Base-by-base conservation (phyloP, 768 basidiomycete genomes). In the Cantharellus anzutake region DNA sequence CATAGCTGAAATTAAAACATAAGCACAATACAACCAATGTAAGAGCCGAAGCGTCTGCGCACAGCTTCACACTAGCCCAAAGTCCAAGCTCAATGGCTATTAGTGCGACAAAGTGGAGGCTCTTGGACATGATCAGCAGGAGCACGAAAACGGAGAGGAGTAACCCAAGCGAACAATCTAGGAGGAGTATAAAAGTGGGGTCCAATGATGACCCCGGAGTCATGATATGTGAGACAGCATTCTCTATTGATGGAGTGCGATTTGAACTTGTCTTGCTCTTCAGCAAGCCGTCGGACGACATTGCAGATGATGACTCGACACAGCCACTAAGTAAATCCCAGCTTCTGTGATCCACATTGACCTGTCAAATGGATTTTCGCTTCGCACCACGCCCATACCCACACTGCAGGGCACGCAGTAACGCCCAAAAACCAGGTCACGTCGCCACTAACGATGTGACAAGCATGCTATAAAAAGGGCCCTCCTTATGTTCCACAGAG, bases 1-100 rank as follows among this genome's bases (percentile, higher is more conserved):
- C 52, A 37, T 55, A 55, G 11, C 52, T 55, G 52, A 7, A 55
- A 55, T 11, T 11, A 7, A 11, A 55, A 37, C 38, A 48, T 29
- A 11, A 29, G 11, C 44, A 48, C 11, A 11, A 48, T 11, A 48
- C 11, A 48, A 48, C 29, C 44, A 7, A 20, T 20, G 5, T 14
- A 5, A 7, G 11, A 35, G 41, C 29, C 42, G 4, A 14, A 4
- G 16, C 4, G 53, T 59, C 4, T 5, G 51, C 64, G 51, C 53
- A 65, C 64, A 61, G 62, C 20, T 60, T 59, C 4, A 63, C 61
- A 37, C 58, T 60, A 20, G 14, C 64, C 64, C 64, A 65, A 4
- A 65, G 44, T 11, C 63, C 59, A 4, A 60, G 16, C n/a, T 20
- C 41, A 55, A 65, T 60, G 2, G 48, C 57, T 37, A 51, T 59